phyloP scores from a whole-genome alignment of 83 land plant species.

The Isoetes engelmannii region DNA sequence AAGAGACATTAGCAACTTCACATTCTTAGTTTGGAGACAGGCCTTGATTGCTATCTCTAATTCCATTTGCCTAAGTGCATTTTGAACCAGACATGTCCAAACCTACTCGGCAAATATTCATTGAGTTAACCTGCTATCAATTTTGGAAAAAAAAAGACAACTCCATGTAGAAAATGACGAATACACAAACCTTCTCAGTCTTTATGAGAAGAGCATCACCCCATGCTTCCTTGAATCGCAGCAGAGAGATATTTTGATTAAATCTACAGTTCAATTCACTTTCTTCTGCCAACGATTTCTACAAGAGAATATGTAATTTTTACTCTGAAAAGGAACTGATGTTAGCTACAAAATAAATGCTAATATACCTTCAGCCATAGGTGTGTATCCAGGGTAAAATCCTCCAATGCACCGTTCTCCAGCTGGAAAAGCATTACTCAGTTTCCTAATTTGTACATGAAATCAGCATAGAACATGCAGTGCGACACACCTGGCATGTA shows the following conservation, averaged over 20 bases:
- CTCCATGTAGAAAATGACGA: background rate
- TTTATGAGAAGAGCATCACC: slow-evolving; percentile 22
- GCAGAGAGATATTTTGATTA: slow-evolving; percentile 7
- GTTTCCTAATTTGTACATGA: background rate
- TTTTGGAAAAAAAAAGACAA: background rate
- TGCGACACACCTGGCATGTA: slow-evolving; percentile 13
- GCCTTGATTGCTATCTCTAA: slow-evolving; percentile 29
- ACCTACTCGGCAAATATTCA: slow-evolving; percentile 11
- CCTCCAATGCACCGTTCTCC: background rate
- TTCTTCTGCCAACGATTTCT: background rate
- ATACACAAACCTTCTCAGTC: slow-evolving; percentile 8
- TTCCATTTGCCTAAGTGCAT: slow-evolving; percentile 27
- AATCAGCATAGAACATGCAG: background rate
- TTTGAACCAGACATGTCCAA: slow-evolving; percentile 16
- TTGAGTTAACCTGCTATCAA: background rate
- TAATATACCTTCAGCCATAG: slow-evolving; percentile 8
- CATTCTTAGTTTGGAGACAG: slow-evolving; percentile 22
- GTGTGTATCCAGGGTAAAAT: background rate
- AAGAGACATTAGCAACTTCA: slow-evolving; percentile 15
- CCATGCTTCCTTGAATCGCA: slow-evolving; percentile 31
- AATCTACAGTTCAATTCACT: background rate
- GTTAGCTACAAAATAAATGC: background rate
- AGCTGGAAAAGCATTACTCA: background rate
- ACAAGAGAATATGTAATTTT: background rate
- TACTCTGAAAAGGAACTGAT: background rate